Evolutionary conservation across 768 basidiomycete genomes (phyloP).

Genomic region (Sporobolomyces roseus): DNA sequence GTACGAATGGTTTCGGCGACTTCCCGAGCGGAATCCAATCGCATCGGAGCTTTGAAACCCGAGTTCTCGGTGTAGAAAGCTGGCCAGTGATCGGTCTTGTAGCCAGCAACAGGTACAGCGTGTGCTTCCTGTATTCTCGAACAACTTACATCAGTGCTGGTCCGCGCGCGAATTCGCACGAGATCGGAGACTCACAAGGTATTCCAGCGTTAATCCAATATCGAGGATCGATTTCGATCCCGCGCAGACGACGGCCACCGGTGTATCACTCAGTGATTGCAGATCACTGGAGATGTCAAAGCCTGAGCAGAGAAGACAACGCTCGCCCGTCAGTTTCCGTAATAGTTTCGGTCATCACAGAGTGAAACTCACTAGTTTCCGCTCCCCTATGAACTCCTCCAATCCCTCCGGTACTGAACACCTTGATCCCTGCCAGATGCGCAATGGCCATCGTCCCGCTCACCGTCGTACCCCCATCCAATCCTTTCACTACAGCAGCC

Average conservation of each 20-base stretch:
- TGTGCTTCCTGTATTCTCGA: slow-evolving; percentile 72
- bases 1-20: slow-evolving; percentile 74
- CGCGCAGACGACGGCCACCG: slow-evolving; percentile 85
- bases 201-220: slow-evolving; percentile 62
- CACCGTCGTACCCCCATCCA: slow-evolving; percentile 67
- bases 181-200: slow-evolving; percentile 48
- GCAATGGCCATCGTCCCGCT: slow-evolving; percentile 53
- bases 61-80: slow-evolving; percentile 86
- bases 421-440: slow-evolving; percentile 78
- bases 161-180: too few species aligned
- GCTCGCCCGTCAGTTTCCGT: neutral
- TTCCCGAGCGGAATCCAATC: slow-evolving; percentile 58
- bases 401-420: slow-evolving; percentile 87
- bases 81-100: slow-evolving; percentile 77
- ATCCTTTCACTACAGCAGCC: slow-evolving; percentile 60
- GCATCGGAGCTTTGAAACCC: slow-evolving; percentile 82
- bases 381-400: slow-evolving; percentile 81
- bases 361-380: slow-evolving; percentile 57
- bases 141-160: too few species aligned
- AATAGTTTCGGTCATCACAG: neutral
- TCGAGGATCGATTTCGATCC: slow-evolving; percentile 94
- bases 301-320: slow-evolving; percentile 53
- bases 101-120: slow-evolving; percentile 84
- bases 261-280: slow-evolving; percentile 78
- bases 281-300: slow-evolving; percentile 95